Base-by-base conservation (phyloP, 2,329 filamentous ascomycete species). In the Aspergillus pseudoterreus region DNA sequence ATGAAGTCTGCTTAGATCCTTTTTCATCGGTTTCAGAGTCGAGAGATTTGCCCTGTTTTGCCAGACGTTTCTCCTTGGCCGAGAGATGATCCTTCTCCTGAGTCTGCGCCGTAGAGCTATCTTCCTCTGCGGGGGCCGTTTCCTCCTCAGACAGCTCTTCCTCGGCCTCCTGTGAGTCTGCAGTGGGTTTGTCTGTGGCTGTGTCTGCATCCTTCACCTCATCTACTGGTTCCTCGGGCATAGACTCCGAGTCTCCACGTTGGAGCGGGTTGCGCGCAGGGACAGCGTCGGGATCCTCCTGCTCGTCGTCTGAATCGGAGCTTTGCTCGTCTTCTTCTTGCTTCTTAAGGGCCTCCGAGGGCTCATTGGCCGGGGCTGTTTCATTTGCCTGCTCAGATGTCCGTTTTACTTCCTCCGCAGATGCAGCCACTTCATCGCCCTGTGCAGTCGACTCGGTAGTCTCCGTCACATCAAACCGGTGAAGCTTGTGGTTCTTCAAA, bases 401-500 rank as follows among this genome's bases (percentile, higher is more conserved):
- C 6, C 69, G 55, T 33, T 66, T 58, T 4, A 63, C 60, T 6
- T 63, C 60, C 12, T 68, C 62, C 22, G 59, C 54, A n/a, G 54
- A 53, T 22, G 53, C 59, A 12, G 49, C 45, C 15, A 57, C 62
- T 24, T 58, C 56, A 9, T 58, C 47, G 44, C 58, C 61, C 36
- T 65, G 62, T 12, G 45, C 47, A 47, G 59, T 51, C 9, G 57
- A 48, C 24, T 65, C 58, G 4, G 52, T 50, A 46, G 56, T 49
- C 22, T 59, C 56, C 27, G 57, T 51, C 27, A 65, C 63, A n/a
- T 78, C 73, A 32, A 85, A 58, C 49, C 86, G 79, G 67, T 95
- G 87, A 67, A 89, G 92, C 39, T 85, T 78, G 69, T 96, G 92
- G 51, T 84, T 87, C 4, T 79, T 81, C 67, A 90, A 88, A 71